These are phyloP conservation scores for Conringia planisiliqua DNA, from an alignment of 345 rosid species.

Conservation along the genomic window DNA sequence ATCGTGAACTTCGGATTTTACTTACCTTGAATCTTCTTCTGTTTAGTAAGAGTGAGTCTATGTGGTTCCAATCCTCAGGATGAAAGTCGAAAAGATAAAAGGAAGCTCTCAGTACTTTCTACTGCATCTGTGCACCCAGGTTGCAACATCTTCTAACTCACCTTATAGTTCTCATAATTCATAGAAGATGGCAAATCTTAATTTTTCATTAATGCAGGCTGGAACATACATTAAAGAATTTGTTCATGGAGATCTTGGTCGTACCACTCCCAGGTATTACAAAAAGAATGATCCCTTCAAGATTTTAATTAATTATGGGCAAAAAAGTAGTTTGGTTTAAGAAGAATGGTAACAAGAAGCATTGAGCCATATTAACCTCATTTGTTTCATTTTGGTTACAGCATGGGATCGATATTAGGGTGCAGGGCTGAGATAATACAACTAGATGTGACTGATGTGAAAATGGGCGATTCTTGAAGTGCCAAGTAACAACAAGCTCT, in stretches of 20 bases:
- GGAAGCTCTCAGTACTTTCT: slow-evolving; percentile 78
- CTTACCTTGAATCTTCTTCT: slow-evolving; percentile 12
- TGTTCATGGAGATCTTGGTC: slow-evolving; percentile 97
- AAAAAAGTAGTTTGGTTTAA: not conserved
- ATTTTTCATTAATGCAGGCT: slow-evolving; percentile 52
- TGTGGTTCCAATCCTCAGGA: slow-evolving; percentile 46
- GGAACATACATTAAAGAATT: slow-evolving; percentile 97
- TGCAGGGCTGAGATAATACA: slow-evolving; percentile 93
- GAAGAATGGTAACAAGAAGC: not conserved
- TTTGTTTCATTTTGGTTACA: slow-evolving; percentile 32
- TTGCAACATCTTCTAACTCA: slow-evolving; percentile 24
- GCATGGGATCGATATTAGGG: slow-evolving; percentile 76
- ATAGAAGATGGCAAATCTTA: not conserved
- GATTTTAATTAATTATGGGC: not conserved
- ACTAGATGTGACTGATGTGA: slow-evolving; percentile 89
- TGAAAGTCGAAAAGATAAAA: slow-evolving; percentile 76
- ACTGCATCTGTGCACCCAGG: slow-evolving; percentile 94
- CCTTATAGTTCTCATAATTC: not conserved
- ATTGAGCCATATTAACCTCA: not conserved
- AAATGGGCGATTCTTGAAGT: slow-evolving; percentile 68
- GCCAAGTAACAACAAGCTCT: not conserved
- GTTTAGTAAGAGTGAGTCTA: not conserved
- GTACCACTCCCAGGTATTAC: slow-evolving; percentile 78
- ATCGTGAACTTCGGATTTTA: not conserved
- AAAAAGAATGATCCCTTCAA: not conserved